Evolutionary conservation across 2,329 filamentous ascomycete species (phyloP), one percentile per base, ranked within the genome.

Genomic region (Cladosporium sp.): DNA sequence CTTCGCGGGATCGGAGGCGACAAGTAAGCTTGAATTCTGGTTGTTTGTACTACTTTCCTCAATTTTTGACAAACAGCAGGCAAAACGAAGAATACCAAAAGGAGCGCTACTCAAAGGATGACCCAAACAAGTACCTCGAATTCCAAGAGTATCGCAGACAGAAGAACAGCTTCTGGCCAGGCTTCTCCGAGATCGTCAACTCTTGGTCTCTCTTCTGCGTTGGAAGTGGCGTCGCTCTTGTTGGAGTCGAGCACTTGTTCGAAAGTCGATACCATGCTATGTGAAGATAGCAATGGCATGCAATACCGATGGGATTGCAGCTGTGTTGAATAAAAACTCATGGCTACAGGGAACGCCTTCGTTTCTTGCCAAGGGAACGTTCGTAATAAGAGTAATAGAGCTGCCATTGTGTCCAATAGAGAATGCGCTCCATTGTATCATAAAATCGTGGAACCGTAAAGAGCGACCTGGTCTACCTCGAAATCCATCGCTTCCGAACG

Each of bases 91-190:
- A 77, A 25, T 78, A 77, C 64, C 85, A 87, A 72, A 79, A 80
- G 62, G 78, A 81, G 60, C 80, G 85, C 5, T 88, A 88, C 70
- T 79, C 79, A 23, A 78, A 79, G 46, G 79, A 81, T 16, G 80
- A 83, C 65, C 79, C 80, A 5, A 73, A 79, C 56, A 88, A 88
- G 74, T 81, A 83, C 59, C 76, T 79, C 51, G 81, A 88, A 68
- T 77, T 88, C 23, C 77, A 82, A 70, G 73, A 80, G 63, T 88
- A 84, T 77, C 79, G 80, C 59, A 67, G 75, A 25, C 81, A 84
- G 70, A 86, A 86, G 74, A 87, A 89, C 70, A 83, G 84, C 46
- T 86, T 88, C 75, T 89, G 86, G 86, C 86, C 86, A 1, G 76
- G 76, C 13, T 57, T 79, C 1, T 73, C 77, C 32, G 84, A 87